Base-by-base conservation (phyloP, 495 filamentous ascomycete genomes). In the Lasiosphaeriaceae sp. region DNA sequence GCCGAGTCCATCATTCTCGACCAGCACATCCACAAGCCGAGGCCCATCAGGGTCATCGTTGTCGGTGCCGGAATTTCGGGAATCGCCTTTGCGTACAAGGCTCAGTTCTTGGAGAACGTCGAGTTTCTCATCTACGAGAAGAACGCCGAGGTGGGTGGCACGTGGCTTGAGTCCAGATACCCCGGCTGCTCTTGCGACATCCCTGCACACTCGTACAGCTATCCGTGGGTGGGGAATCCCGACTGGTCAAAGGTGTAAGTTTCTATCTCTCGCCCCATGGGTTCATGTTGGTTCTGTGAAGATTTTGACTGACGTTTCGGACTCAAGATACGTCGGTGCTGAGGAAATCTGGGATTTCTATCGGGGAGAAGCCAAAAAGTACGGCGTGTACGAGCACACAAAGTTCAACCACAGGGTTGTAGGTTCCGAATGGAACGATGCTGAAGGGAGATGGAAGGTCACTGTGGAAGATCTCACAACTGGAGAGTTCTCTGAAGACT, bases 61-160 rank as follows among this genome's bases (percentile, higher is more conserved):
- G 62, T 71, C 20, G 68, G 70, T 8, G 70, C 70, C 17, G 68
- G 69, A 19, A 54, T 61, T 34, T 67, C 60, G n/a, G 66, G 65
- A 5, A 58, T 73, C 19, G 50, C 43, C 11, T 46, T 61, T 5
- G 54, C 54, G n/a, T 57, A 62, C 47, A 60, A 64, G 35, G 24
- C 64, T 17, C 58, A 60, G 43, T 54, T 56, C 12, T 39, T 39
- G 6, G 17, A 14, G 16, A 52, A 52, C 16, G 11, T 52, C 31
- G 19, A 22, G 29, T 72, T 85, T 29, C 73, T 77, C 44, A 79
- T 88, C 26, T 91, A 88, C 65, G 88, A 91, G 65, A 90, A 90
- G 76, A 90, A 90, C 58, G 68, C 66, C 2, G 85, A 84, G 47
- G 69, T 80, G 50, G 77, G 75, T 34, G 79, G 79, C 1, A 80